phyloP scores from a whole-genome alignment of 163 green algal genomes.

The Chlamydomonas reinhardtii region DNA sequence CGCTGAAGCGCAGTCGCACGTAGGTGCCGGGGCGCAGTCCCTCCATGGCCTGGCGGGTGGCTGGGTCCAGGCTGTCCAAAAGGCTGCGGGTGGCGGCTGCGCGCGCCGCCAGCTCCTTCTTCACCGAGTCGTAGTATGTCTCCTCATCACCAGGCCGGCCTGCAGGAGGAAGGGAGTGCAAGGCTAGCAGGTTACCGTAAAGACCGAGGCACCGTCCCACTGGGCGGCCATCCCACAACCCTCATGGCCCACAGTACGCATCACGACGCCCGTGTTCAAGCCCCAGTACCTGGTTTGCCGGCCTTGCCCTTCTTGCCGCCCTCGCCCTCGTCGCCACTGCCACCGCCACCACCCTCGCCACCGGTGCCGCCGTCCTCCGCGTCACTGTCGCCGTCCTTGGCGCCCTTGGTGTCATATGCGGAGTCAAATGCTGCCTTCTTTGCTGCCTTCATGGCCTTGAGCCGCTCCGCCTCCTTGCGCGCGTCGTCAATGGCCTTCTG shows the following conservation, averaged over 20 bases:
- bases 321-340: background rate
- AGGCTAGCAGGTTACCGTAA: too few relatives aligned
- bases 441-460: constrained; percentile 68
- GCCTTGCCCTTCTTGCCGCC: constrained; percentile 18
- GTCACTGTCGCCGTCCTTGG: background rate
- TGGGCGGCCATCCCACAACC: too few relatives aligned
- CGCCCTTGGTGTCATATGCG: constrained; percentile 45
- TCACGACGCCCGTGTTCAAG: too few relatives aligned
- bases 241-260: too few relatives aligned
- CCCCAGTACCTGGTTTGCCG: background rate
- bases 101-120: constrained; percentile 86
- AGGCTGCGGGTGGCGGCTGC: constrained; percentile 73
- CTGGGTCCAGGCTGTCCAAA: constrained; percentile 83
- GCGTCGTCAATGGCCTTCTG: constrained; percentile 81
- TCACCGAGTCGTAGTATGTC: constrained; percentile 90
- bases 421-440: constrained; percentile 94
- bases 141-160: constrained; percentile 66
- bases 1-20: constrained; percentile 89
- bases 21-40: constrained; percentile 92
- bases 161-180: too few relatives aligned
- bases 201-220: too few relatives aligned
- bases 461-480: constrained; percentile 65
- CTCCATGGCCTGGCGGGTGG: constrained; percentile 87
- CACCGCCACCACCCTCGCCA: background rate
- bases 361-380: background rate